Percentiles rank a stretch among this genome's conserved stretches.
phyloP scores from a whole-genome alignment of 257 asterid genomes.

The Salvia hispanica region DNA sequence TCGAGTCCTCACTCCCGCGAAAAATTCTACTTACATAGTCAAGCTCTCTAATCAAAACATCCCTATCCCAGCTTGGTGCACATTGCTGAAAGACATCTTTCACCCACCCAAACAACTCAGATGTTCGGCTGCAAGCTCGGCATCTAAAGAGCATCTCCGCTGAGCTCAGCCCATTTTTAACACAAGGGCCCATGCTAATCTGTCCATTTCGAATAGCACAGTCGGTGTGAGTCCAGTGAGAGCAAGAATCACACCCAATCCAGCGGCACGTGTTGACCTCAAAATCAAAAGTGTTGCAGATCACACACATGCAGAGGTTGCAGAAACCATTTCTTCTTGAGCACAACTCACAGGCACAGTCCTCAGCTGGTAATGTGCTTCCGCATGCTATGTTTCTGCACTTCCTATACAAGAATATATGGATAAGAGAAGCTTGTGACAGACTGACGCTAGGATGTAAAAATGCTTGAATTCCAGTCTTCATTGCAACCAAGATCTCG shows the following conservation, averaged over 20 bases:
- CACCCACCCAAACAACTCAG: conserved; percentile 95
- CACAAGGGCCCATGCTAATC: conserved; percentile 77
- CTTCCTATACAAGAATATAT: conserved; percentile 77
- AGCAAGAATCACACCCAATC: conserved; percentile 92
- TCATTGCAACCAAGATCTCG: conserved; percentile 81
- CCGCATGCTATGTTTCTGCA: conserved; percentile 94
- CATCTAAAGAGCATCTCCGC: conserved; percentile 87
- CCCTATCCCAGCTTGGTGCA: conserved; percentile 93
- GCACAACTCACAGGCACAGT: conserved; percentile 83
- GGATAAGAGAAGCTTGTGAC: conserved; percentile 88
- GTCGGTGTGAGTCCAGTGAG: conserved; percentile 99
- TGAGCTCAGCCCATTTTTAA: conserved; percentile 61
- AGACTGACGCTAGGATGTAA: conserved; percentile 91
- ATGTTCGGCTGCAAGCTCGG: conserved; percentile 81
- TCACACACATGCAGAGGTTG: conserved; percentile 96
- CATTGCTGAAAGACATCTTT: conserved; percentile 95
- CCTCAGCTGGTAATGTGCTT: conserved; percentile 77
- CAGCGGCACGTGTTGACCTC: conserved; percentile 96
- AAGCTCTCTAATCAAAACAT: conserved; percentile 76
- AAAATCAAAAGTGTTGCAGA: conserved; percentile 89
- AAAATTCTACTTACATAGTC: conserved; percentile 88
- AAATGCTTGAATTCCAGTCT: conserved; percentile 93
- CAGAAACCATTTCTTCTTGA: conserved; percentile 85
- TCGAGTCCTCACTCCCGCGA: conserved; percentile 78
- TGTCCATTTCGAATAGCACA: conserved; percentile 88